Conservation (phyloP, 2,329 filamentous ascomycete genomes). For the Scopulariopsis brevicaulis region DNA sequence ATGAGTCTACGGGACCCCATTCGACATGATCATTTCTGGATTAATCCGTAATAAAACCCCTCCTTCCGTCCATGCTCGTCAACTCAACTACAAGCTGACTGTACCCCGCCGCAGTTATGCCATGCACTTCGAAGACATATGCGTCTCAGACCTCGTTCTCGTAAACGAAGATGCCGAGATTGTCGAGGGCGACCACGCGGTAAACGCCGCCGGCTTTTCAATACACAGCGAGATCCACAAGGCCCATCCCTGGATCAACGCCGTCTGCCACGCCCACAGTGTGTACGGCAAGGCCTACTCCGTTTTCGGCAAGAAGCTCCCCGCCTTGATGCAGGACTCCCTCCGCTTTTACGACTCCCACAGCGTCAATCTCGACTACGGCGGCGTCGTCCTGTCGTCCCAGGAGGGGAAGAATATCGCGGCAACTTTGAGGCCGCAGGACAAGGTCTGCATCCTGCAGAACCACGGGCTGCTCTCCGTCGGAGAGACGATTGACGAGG, state of each 20-base stretch:
- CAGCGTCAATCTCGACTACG: too few relatives aligned
- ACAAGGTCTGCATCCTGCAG: slow-evolving; percentile 50
- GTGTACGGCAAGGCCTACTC: slow-evolving; percentile 55
- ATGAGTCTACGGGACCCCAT: too few relatives aligned
- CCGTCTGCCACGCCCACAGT: slow-evolving; percentile 56
- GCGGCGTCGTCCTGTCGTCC: slow-evolving; percentile 39
- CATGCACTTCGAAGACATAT: slow-evolving; percentile 53
- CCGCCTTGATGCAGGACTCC: slow-evolving; percentile 59
- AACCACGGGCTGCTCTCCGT: slow-evolving; percentile 63
- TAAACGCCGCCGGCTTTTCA: slow-evolving; percentile 57
- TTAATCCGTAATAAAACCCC: too few relatives aligned
- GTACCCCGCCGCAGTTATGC: too few relatives aligned
- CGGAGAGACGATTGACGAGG: slow-evolving; percentile 58
- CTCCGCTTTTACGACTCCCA: slow-evolving; percentile 49
- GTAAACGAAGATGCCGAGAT: slow-evolving; percentile 47
- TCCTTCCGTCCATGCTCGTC: too few relatives aligned
- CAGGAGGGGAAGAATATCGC: slow-evolving; percentile 54
- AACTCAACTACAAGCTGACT: too few relatives aligned
- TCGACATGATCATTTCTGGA: too few relatives aligned
- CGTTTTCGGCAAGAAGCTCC: slow-evolving; percentile 46
- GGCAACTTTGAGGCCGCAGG: slow-evolving; percentile 41
- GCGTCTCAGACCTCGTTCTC: slow-evolving; percentile 55
- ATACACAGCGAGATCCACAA: slow-evolving; percentile 58
- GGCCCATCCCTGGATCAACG: slow-evolving; percentile 49
- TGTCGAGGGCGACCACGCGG: slow-evolving; percentile 46